These are phyloP conservation scores for Drosera spatulata DNA, from an alignment of 179 eudicot species.

Conservation along the genomic window DNA sequence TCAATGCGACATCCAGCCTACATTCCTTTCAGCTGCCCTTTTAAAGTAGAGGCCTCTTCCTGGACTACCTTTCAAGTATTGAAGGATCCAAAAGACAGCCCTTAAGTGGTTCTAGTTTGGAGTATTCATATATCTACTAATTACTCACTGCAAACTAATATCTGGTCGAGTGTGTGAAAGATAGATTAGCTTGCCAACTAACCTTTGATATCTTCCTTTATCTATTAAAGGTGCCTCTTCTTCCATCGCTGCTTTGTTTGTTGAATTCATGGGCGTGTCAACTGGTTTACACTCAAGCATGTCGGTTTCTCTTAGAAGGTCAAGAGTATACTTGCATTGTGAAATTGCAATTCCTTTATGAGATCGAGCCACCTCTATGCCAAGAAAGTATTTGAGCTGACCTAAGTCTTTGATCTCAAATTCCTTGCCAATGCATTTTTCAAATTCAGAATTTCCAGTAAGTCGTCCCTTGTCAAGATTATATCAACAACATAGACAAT, in stretches of 20 bases:
- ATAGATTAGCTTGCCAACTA: neutral
- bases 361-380: neutral
- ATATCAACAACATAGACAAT: too few relatives aligned
- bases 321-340: neutral
- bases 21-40: neutral
- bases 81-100: too few relatives aligned
- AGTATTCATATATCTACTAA: too few relatives aligned
- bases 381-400: too few relatives aligned
- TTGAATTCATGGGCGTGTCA: neutral
- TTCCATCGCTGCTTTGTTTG: neutral
- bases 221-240: neutral
- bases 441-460: too few relatives aligned
- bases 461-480: too few relatives aligned
- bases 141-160: neutral
- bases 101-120: neutral
- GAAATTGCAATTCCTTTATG: neutral
- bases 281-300: neutral
- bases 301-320: neutral
- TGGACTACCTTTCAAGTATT: too few relatives aligned
- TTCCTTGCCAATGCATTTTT: too few relatives aligned
- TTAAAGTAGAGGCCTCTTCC: too few relatives aligned
- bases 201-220: neutral
- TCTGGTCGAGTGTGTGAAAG: neutral
- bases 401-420: too few relatives aligned
- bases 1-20: too few relatives aligned